A percentile compares a stretch with the other conserved stretches of the same genome.
These are phyloP conservation scores for Cyberlindnera japonica DNA, from an alignment of 805 yeast genomes.

Conservation along the genomic window DNA sequence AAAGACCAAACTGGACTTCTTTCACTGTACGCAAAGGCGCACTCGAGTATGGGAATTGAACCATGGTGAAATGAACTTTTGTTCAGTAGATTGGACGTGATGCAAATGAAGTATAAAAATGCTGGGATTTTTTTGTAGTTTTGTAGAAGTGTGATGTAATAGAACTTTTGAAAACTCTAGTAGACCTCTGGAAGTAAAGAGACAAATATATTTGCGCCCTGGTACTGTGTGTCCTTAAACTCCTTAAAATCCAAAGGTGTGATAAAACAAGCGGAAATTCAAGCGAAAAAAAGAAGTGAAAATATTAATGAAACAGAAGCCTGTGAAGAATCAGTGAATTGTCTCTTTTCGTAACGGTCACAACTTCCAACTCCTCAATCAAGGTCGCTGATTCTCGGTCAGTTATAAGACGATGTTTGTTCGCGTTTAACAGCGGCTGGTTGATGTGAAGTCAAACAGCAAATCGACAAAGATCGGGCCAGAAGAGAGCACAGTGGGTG, in stretches of 20 bases:
- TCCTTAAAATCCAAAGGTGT: neutral
- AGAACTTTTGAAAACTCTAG: neutral
- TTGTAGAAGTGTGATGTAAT: neutral
- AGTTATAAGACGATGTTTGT: neutral
- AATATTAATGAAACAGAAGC: neutral
- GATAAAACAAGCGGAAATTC: neutral
- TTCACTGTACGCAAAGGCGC: constrained; percentile 97
- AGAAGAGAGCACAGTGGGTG: neutral
- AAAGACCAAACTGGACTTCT: constrained; percentile 97
- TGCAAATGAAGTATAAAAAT: neutral
- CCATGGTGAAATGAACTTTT: constrained; percentile 31
- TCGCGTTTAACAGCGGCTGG: neutral
- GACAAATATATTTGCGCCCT: neutral
- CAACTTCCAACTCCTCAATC: neutral
- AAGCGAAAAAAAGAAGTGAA: constrained; percentile 1
- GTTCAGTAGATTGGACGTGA: neutral
- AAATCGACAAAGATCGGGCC: neutral
- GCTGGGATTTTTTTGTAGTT: constrained; percentile 8
- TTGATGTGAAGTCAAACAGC: neutral
- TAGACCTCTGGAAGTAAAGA: neutral
- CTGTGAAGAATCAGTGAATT: neutral
- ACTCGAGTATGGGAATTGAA: constrained; percentile 85
- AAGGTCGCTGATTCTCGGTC: neutral
- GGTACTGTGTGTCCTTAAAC: neutral
- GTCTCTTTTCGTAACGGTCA: neutral